phyloP scores from a whole-genome alignment of 176 grass and related monocot species.

The Avena sativa region DNA sequence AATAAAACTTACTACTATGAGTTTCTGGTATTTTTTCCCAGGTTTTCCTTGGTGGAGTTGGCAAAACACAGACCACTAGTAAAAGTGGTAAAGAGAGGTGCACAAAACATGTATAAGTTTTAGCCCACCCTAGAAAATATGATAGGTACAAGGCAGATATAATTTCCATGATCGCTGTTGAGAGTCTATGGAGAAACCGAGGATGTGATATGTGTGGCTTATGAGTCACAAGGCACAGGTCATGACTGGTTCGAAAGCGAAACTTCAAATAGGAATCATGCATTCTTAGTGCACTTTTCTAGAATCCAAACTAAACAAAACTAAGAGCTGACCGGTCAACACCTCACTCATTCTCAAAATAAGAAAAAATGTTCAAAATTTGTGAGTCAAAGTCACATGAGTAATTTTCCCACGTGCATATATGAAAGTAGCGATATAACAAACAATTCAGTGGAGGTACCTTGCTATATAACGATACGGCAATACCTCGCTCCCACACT shows the following conservation, averaged over 20 bases:
- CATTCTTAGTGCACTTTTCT: not conserved
- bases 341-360: not conserved
- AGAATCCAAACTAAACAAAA: not conserved
- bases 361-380: not conserved
- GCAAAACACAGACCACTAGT: not conserved
- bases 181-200: not conserved
- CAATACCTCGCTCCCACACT: not conserved
- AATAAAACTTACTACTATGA: not conserved
- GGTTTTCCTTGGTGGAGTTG: not conserved
- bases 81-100: not conserved
- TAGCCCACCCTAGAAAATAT: not conserved
- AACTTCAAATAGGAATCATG: constrained; percentile 1
- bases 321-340: constrained; percentile 17
- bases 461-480: constrained; percentile 41
- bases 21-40: not conserved
- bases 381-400: not conserved
- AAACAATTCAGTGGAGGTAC: not conserved
- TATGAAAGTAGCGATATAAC: not conserved
- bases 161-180: not conserved
- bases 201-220: constrained; percentile 1
- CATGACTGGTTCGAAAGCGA: not conserved
- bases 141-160: not conserved
- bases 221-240: constrained; percentile 1
- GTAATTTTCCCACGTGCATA: not conserved
- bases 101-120: not conserved